Base-by-base conservation (phyloP, 2,329 filamentous ascomycete species). In the Cytospora chrysosperma region DNA sequence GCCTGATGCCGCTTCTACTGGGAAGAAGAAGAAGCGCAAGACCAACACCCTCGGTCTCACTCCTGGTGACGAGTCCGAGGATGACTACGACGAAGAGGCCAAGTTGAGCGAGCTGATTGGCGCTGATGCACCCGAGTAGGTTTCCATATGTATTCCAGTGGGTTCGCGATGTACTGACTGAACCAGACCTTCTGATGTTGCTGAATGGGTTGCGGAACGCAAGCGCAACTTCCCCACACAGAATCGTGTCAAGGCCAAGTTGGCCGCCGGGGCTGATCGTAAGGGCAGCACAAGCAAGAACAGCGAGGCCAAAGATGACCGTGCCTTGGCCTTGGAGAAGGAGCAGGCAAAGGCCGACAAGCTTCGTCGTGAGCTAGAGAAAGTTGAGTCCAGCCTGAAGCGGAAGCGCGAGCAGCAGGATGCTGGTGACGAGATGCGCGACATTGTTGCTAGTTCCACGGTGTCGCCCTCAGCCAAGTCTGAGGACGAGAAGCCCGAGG, bases 171-270 rank as follows among this genome's bases (percentile, higher is more conserved):
- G 13, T 32, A 37, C 50, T 59, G 28, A 61, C 54, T 40, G 10
- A 19, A n/a, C 19, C 28, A 86, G 83, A 63, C 79, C 85, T 19
- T 85, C 85, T 64, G 93, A 97, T 71, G 82, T 97, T 61, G 84
- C 86, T 27, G 85, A 86, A 8, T 98, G 92, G 87, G 86, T 96
- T 67, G 87, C 87, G 56, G 92, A 97, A 74, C 87, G 94, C 64
- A 89, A 84, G 72, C 89, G 86, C 68, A 88, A 89, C 58, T 98
- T 86, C 73, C 94, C 94, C 2, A 97, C 93, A 2, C 85, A 86
- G 73, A 85, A 86, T 64, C 87, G 91, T 61, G 79, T 87, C 66
- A 82, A 86, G 65, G 85, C 85, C 67, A 91, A 85, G 75, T 84
- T 85, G 67, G 81, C 82, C 69, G 78, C 77, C 63, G 75, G 77